Conservation (phyloP, 2,329 filamentous ascomycete genomes). For the Colletotrichum falcatum region DNA sequence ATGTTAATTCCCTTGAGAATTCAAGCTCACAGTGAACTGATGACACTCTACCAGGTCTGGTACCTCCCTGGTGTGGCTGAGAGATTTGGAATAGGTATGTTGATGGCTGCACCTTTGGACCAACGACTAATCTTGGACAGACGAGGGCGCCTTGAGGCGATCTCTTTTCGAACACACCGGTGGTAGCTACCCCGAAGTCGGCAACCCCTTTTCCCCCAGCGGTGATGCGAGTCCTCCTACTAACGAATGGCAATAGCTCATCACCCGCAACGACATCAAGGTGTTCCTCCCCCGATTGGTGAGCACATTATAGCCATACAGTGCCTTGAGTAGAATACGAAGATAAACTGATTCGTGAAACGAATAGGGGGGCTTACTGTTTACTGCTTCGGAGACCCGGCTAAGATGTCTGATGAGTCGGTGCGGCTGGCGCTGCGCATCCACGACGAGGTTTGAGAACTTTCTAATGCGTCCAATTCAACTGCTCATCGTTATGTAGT, state of each 20-base stretch:
- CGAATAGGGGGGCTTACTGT: conserved; percentile 83
- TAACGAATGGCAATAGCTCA: conserved; percentile 66
- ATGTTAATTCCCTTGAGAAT: conserved; percentile 56
- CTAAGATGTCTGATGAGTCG: conserved; percentile 90
- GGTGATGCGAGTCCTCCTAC: background rate
- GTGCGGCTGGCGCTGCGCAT: conserved; percentile 85
- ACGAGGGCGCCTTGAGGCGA: conserved; percentile 87
- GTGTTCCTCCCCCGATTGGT: conserved; percentile 95
- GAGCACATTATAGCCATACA: conserved; percentile 41
- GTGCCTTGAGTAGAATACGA: background rate
- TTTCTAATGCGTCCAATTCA: background rate
- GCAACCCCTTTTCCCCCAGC: conserved; percentile 17
- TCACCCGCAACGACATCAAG: conserved; percentile 95
- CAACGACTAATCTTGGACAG: conserved; percentile 55
- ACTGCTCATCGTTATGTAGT: conserved; percentile 56
- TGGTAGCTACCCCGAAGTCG: conserved; percentile 89
- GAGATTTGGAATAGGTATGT: conserved; percentile 85
- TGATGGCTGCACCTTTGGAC: background rate
- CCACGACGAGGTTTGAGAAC: conserved; percentile 68
- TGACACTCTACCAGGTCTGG: conserved; percentile 66
- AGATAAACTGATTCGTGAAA: conserved; percentile 40
- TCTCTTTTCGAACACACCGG: conserved; percentile 95
- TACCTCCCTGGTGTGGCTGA: conserved; percentile 90
- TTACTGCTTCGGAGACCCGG: conserved; percentile 95
- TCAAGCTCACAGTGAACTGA: background rate